Evolutionary conservation across 495 filamentous ascomycete species (phyloP).

Genomic region (Antarctomyces pellizariae): DNA sequence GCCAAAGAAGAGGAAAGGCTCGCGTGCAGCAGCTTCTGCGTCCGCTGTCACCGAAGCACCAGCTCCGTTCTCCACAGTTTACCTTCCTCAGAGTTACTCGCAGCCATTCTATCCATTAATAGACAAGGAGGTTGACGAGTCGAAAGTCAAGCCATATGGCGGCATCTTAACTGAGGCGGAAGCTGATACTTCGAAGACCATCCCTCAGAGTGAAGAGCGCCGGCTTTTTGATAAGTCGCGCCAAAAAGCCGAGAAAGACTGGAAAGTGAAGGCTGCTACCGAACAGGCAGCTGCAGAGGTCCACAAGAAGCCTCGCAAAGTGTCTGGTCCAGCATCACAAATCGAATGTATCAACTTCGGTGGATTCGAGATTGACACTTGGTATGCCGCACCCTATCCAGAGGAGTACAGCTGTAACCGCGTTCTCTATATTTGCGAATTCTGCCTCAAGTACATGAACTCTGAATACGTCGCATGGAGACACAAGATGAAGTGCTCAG

Average conservation of each 20-base stretch:
- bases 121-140: conserved; percentile 70
- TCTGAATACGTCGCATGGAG: conserved; percentile 94
- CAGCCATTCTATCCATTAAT: conserved; percentile 63
- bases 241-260: conserved; percentile 74
- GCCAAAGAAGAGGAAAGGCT: conserved; percentile 23
- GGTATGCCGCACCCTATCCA: conserved; percentile 97
- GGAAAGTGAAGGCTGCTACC: conserved; percentile 38
- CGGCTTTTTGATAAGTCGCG: conserved; percentile 71
- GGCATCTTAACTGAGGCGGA: conserved; percentile 77
- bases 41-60: conserved; percentile 14
- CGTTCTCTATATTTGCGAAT: conserved; percentile 94
- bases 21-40: conserved; percentile 10
- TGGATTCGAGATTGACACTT: conserved; percentile 91
- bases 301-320: conserved; percentile 32
- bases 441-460: conserved; percentile 98
- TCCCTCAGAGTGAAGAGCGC: conserved; percentile 57
- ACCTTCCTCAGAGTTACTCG: conserved; percentile 30
- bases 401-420: conserved; percentile 94
- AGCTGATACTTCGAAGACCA: conserved; percentile 71
- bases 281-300: conserved; percentile 24
- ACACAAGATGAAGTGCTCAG: conserved; percentile 92
- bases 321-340: conserved; percentile 70
- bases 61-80: conserved; percentile 24
- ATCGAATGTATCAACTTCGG: conserved; percentile 98
- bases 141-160: conserved; percentile 84